Evolutionary conservation across 345 rosid genomes (phyloP).

Genomic region (Trapa incisa): DNA sequence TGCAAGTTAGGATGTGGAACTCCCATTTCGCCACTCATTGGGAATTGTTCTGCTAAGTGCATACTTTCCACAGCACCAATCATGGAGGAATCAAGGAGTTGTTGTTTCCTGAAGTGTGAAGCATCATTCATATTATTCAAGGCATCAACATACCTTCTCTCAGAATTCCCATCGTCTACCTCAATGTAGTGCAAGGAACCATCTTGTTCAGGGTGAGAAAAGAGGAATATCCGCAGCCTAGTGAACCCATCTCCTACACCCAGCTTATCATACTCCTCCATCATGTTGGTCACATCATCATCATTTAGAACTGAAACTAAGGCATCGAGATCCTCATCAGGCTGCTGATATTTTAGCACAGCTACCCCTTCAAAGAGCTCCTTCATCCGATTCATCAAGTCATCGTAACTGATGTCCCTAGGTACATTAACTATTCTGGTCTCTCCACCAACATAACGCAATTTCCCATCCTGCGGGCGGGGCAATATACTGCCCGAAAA

Average conservation of each 20-base stretch:
- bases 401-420: conserved; percentile 59
- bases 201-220: conserved; percentile 60
- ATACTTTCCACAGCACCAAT: conserved; percentile 18
- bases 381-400: conserved; percentile 71
- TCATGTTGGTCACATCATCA: conserved; percentile 87
- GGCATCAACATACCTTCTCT: conserved; percentile 91
- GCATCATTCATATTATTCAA: conserved; percentile 74
- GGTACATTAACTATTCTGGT: conserved; percentile 71
- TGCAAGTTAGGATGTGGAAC: conserved; percentile 44
- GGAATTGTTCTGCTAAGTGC: conserved; percentile 24
- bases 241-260: conserved; percentile 79
- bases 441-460: conserved; percentile 94
- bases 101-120: conserved; percentile 45
- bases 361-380: conserved; percentile 74
- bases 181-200: conserved; percentile 48
- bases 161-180: conserved; percentile 72
- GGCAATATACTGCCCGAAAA: conserved; percentile 88
- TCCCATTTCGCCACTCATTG: conserved; percentile 40
- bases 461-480: conserved; percentile 88
- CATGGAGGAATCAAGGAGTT: conserved; percentile 36
- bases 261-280: conserved; percentile 97
- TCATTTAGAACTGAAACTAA: conserved; percentile 88
- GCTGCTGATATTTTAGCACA: conserved; percentile 84
- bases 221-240: conserved; percentile 90
- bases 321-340: conserved; percentile 99